Conservation (phyloP, 2,329 filamentous ascomycete genomes). For the Zymoseptoria crescenta region DNA sequence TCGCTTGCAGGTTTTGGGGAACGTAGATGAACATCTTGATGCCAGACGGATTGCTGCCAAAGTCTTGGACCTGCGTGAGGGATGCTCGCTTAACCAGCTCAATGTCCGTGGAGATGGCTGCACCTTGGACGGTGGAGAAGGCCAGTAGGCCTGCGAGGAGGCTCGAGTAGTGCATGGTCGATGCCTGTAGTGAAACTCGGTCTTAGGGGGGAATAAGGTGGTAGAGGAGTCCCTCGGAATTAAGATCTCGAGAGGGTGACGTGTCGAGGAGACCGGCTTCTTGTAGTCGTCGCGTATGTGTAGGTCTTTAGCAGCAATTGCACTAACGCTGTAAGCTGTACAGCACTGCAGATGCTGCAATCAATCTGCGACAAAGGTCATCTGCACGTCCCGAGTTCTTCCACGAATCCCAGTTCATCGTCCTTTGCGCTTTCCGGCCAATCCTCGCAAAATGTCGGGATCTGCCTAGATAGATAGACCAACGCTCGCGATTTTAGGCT, state of each 20-base stretch:
- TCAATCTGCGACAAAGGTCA: not conserved
- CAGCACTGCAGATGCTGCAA: not conserved
- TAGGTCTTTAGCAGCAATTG: not conserved
- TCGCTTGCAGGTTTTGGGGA: not conserved
- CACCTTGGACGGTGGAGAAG: not conserved
- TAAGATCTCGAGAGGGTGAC: no score
- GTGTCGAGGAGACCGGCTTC: not conserved
- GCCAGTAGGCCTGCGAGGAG: not conserved
- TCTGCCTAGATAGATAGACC: not conserved
- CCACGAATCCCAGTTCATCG: not conserved
- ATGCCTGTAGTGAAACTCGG: not conserved
- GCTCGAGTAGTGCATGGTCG: not conserved
- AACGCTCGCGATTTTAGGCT: no score
- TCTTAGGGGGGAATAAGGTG: not conserved
- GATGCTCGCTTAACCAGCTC: not conserved
- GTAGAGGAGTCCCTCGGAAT: no score
- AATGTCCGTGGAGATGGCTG: not conserved
- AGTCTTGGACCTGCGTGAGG: not conserved
- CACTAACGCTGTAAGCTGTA: not conserved
- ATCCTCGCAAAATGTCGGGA: not conserved
- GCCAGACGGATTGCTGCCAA: not conserved
- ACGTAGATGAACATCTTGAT: not conserved
- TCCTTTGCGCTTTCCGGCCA: not conserved
- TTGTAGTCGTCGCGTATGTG: not conserved
- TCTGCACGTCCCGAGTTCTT: not conserved